Evolutionary conservation across 139 green algal genomes (phyloP).

Genomic region (Chlamydomonas sp.): DNA sequence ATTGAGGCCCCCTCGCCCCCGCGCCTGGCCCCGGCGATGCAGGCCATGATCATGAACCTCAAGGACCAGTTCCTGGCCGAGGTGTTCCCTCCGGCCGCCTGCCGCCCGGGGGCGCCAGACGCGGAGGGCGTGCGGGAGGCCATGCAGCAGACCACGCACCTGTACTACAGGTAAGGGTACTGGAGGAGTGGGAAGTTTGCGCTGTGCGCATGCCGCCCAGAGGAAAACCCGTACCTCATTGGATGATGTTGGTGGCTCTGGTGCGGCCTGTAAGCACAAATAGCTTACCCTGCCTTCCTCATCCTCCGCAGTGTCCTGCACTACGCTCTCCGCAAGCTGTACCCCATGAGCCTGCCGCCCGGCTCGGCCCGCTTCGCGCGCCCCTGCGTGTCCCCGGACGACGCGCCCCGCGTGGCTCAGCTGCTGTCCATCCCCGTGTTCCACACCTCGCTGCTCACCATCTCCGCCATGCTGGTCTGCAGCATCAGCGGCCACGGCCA

Average conservation of each 20-base stretch:
- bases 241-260: too few species aligned
- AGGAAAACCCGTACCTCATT: too few species aligned
- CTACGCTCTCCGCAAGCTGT: constrained; percentile 5
- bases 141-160: not conserved
- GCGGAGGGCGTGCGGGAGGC: not conserved
- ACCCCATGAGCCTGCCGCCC: not conserved
- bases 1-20: too few species aligned
- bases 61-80: constrained; percentile 3
- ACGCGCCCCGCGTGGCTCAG: not conserved
- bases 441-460: constrained; percentile 17
- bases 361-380: not conserved
- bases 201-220: not conserved
- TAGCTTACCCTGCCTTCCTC: not conserved
- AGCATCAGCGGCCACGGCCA: not conserved
- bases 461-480: not conserved
- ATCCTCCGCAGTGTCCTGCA: not conserved
- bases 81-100: not conserved
- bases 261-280: too few species aligned
- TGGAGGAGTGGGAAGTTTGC: not conserved
- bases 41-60: not conserved
- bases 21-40: too few species aligned
- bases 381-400: not conserved
- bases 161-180: constrained; percentile 16
- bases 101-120: not conserved
- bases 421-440: constrained; percentile 19